Conservation (phyloP, 2,329 filamentous ascomycete species). For the Myriosclerotinia scirpicola region DNA sequence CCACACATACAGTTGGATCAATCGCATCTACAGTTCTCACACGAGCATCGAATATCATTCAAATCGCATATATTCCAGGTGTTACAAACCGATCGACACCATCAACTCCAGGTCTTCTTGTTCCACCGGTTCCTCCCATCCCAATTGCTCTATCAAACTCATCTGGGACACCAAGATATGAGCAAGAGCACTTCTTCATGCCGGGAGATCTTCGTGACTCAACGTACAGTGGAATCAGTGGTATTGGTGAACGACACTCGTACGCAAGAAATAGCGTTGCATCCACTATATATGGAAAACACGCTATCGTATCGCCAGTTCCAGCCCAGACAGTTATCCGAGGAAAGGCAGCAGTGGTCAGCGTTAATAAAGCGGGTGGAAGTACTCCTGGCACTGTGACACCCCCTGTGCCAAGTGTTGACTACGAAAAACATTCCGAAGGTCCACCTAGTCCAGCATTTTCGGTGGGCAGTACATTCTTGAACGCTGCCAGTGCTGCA, state of each 20-base stretch:
- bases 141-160: slow-evolving; percentile 63
- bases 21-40: slow-evolving; percentile 95
- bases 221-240: slow-evolving; percentile 73
- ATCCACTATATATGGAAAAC: slow-evolving; percentile 91
- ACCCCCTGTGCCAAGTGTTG: slow-evolving; percentile 72
- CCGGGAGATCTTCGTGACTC: slow-evolving; percentile 88
- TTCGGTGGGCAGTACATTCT: slow-evolving; percentile 66
- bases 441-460: slow-evolving; percentile 59
- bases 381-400: slow-evolving; percentile 55
- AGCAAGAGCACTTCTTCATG: slow-evolving; percentile 91
- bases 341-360: slow-evolving; percentile 89
- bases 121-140: slow-evolving; percentile 92
- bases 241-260: slow-evolving; percentile 54
- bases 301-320: slow-evolving; percentile 75
- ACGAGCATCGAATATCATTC: slow-evolving; percentile 96
- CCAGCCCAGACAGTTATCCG: slow-evolving; percentile 85
- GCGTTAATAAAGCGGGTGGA: slow-evolving; percentile 69
- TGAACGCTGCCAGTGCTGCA: slow-evolving; percentile 61
- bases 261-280: slow-evolving; percentile 74
- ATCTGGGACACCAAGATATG: slow-evolving; percentile 57
- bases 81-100: slow-evolving; percentile 89
- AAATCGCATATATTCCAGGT: slow-evolving; percentile 97
- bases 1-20: slow-evolving; percentile 82
- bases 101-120: slow-evolving; percentile 75
- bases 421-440: slow-evolving; percentile 58